Evolutionary conservation across 2,329 filamentous ascomycete species (phyloP).

Genomic region (Epicoccum sorghinum): DNA sequence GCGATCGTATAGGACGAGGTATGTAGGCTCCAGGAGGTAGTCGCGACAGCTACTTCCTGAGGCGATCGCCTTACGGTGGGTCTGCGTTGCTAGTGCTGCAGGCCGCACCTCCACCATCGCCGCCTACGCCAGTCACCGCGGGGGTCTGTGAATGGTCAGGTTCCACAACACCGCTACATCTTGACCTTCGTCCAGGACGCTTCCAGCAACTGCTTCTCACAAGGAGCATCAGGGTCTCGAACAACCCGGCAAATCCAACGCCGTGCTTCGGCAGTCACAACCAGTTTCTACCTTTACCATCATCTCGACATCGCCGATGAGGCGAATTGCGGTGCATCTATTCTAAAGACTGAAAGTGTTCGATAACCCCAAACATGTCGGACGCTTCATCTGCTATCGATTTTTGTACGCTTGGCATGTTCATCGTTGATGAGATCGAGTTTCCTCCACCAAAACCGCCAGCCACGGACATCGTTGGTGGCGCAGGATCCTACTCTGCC

Average conservation of each 20-base stretch:
- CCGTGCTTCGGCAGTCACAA: neutral
- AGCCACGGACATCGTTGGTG: conserved; percentile 80
- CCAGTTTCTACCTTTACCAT: no score
- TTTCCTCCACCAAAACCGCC: conserved; percentile 73
- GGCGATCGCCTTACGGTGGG: neutral
- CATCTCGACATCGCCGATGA: conserved; percentile 5
- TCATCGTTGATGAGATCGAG: conserved; percentile 83
- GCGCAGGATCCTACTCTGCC: conserved; percentile 84
- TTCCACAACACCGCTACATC: neutral
- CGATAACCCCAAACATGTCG: neutral
- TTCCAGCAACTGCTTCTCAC: neutral
- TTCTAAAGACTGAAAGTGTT: neutral
- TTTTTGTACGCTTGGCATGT: conserved; percentile 68
- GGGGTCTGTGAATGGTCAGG: conserved; percentile 11
- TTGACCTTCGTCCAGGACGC: neutral
- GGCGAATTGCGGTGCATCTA: neutral
- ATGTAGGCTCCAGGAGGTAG: conserved; percentile 7
- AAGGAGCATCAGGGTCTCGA: neutral
- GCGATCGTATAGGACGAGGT: neutral
- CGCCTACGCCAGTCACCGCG: conserved; percentile 4
- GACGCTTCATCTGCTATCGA: conserved; percentile 48
- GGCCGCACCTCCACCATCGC: conserved; percentile 2
- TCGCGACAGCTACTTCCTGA: conserved; percentile 1
- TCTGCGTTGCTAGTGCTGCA: conserved; percentile 13
- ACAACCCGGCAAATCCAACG: neutral